Evolutionary conservation across 2,329 filamentous ascomycete species (phyloP).

Genomic region (Sporothrix protearum): DNA sequence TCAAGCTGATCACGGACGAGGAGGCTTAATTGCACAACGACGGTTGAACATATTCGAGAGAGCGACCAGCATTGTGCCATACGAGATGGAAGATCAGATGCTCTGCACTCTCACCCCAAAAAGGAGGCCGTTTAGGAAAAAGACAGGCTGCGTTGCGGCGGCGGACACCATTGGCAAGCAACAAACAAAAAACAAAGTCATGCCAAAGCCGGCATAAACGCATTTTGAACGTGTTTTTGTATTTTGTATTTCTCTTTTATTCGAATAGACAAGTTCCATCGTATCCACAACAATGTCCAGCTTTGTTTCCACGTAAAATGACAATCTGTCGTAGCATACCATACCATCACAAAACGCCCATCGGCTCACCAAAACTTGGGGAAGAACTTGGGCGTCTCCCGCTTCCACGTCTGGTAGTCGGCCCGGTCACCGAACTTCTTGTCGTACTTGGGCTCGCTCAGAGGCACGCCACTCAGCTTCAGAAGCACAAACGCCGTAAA

Average conservation of each 20-base stretch:
- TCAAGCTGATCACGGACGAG: slow-evolving; percentile 62
- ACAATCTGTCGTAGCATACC: not conserved
- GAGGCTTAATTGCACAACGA: slow-evolving; percentile 27
- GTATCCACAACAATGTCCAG: not conserved
- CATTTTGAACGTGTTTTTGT: not conserved
- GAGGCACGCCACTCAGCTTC: slow-evolving; percentile 60
- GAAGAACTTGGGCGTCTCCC: slow-evolving; percentile 61
- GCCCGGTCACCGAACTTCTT: slow-evolving; percentile 58
- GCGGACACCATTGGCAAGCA: not conserved
- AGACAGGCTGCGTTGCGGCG: not conserved
- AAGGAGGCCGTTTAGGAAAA: slow-evolving; percentile 3
- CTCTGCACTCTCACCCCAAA: not conserved
- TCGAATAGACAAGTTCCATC: not conserved
- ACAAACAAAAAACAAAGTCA: not conserved
- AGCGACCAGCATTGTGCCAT: not conserved
- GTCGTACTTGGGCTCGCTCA: slow-evolving; percentile 68
- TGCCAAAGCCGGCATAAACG: not conserved
- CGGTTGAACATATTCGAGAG: not conserved
- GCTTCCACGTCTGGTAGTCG: slow-evolving; percentile 67
- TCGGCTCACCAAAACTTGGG: slow-evolving; percentile 51
- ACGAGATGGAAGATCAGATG: too few species aligned
- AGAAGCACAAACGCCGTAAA: slow-evolving; percentile 62
- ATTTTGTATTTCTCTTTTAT: not conserved
- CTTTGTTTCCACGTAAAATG: not conserved
- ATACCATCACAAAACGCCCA: not conserved